Evolutionary conservation across 1,284 basidiomycete species (phyloP).

Genomic region (Apiotrichum gracile): DNA sequence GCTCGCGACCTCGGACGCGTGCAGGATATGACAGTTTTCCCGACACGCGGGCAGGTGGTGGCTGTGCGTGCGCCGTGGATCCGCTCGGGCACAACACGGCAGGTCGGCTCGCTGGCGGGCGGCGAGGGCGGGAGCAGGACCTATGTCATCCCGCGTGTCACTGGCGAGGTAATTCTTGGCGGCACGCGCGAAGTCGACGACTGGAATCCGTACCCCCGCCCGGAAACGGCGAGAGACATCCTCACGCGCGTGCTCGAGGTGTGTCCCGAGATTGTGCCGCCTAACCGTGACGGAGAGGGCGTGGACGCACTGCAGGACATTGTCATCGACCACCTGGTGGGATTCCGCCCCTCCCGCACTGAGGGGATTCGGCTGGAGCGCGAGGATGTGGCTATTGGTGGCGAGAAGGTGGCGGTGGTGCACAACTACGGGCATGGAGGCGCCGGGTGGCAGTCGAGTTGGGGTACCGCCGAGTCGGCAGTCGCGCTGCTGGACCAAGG

Average conservation of each 20-base stretch:
- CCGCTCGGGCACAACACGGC: conserved; percentile 36
- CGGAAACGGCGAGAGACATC: conserved; percentile 31
- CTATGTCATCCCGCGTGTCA: conserved; percentile 43
- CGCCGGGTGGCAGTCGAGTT: conserved; percentile 45
- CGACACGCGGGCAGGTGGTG: conserved; percentile 55
- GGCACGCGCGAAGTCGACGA: conserved; percentile 42
- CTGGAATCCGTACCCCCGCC: conserved; percentile 36
- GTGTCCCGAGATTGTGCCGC: conserved; percentile 27
- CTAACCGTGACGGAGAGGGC: conserved; percentile 1
- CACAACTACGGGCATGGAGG: conserved; percentile 47
- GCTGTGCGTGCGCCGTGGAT: conserved; percentile 50
- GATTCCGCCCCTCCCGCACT: conserved; percentile 36
- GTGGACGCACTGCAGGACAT: conserved; percentile 15
- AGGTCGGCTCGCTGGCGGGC: conserved; percentile 36
- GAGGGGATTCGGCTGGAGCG: conserved; percentile 32
- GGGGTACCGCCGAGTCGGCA: conserved; percentile 43
- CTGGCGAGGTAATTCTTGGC: conserved; percentile 44
- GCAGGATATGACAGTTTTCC: conserved; percentile 51
- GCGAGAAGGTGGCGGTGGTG: conserved; percentile 18
- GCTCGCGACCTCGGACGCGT: conserved; percentile 52
- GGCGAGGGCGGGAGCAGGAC: conserved; percentile 44
- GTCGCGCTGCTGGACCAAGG: conserved; percentile 35
- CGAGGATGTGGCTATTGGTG: neutral
- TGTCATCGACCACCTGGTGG: conserved; percentile 26
- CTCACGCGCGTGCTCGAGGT: conserved; percentile 34